Base-by-base conservation (phyloP, 495 filamentous ascomycete genomes). In the Poronia punctata region DNA sequence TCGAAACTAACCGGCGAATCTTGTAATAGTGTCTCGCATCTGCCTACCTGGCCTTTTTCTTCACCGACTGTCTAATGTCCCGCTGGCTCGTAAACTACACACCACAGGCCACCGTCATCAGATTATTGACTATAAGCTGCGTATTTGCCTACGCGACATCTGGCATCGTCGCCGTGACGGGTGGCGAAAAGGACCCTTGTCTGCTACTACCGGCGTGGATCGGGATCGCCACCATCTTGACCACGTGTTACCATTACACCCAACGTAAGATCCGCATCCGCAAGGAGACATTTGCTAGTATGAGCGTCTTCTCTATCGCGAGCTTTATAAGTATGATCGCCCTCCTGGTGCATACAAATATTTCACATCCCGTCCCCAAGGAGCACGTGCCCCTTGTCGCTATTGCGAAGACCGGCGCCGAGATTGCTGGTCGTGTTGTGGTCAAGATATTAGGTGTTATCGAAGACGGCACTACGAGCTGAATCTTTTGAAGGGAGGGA, bases 11-110 rank as follows among this genome's bases (percentile, higher is more conserved):
- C 41, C 14, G 5, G 19, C 11, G 26, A 27, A 20, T 23, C 11
- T 16, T n/a, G n/a, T 16, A 43, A 36, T 38, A 89, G 86, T 88
- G 86, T 69, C 75, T 70, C 57, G 80, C 84, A 60, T 87, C 84
- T 26, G 87, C 80, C 35, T 88, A 88, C 62, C 75, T 92, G 57
- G 86, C 83, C 40, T 92, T 88, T 61, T 84, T 88, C 64, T 90
- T 92, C 62, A 88, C 84, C 44, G 86, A 94, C 65, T 87, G 84
- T 62, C 80, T 92, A 55, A 94, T 94, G 86, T 88, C 83, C 47
- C 79, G 87, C 58, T 92, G 86, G 86, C 83, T 94, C 55, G 65
- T 94, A 41, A 83, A 87, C 59, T 94, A 92, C 69, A 89, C 85
- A 27, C 86, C 87, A 10, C 82, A 73, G 49, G 87, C 84, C 32